Evolutionary conservation across 1,284 basidiomycete genomes (phyloP).

Genomic region (Papiliotrema nemorosa): DNA sequence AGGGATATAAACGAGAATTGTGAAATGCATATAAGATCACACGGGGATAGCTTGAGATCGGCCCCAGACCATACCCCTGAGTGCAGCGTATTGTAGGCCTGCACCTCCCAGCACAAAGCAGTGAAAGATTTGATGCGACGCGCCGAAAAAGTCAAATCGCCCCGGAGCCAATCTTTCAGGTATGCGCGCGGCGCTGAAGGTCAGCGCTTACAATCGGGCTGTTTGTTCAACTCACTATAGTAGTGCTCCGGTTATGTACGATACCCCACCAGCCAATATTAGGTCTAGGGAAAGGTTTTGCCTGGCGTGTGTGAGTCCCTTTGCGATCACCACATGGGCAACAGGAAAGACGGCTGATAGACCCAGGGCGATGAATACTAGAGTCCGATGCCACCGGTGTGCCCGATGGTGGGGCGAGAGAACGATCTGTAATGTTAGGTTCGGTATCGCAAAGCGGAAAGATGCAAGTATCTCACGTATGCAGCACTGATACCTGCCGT

Average conservation of each 20-base stretch:
- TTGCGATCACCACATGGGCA: constrained; percentile 60
- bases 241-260: constrained; percentile 70
- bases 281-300: constrained; percentile 66
- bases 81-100: constrained; percentile 62
- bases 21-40: no score
- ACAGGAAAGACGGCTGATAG: constrained; percentile 69
- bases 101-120: constrained; percentile 73
- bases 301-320: constrained; percentile 59
- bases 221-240: constrained; percentile 62
- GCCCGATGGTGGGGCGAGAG: constrained; percentile 71
- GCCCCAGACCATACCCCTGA: constrained; percentile 42
- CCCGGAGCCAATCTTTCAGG: constrained; percentile 76
- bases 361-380: constrained; percentile 76
- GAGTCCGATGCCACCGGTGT: constrained; percentile 72
- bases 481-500: constrained; percentile 26
- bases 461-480: constrained; percentile 22
- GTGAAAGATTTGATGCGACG: constrained; percentile 83
- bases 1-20: no score
- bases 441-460: background rate
- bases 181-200: constrained; percentile 67
- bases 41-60: no score
- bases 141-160: constrained; percentile 72
- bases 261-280: constrained; percentile 62
- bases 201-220: constrained; percentile 3
- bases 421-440: constrained; percentile 58